Base-by-base conservation (phyloP, 2,329 filamentous ascomycete genomes). In the Dactylonectria macrodidyma region DNA sequence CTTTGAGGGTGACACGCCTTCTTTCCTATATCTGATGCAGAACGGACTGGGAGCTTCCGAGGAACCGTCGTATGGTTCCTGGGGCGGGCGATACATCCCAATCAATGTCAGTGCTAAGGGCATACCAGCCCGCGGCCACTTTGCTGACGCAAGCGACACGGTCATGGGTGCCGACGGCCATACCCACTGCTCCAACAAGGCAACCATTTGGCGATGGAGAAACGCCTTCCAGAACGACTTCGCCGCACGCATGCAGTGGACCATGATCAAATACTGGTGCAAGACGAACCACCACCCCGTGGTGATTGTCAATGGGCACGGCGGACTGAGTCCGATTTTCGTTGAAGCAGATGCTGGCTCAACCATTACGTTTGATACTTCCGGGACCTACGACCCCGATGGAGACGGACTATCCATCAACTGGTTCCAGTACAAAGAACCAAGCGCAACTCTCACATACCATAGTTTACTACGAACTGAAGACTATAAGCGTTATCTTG, bases 1-100 rank as follows among this genome's bases (percentile, higher is more conserved):
- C 59, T 81, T 84, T 30, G 88, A 90, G 71, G 84, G 85, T 22
- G 85, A 86, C 66, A 85, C 84, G 1, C 86, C 85, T 0, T 83
- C 85, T 0, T 84, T 87, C 55, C 78, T 88, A 8, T 86, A 85
- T 78, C 59, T 73, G 2, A 71, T 72, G n/a, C 71, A 72, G 30
- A 73, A 72, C 5, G 71, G 71, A 2, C 70, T 87, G 1, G 81
- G 82, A 41, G 79, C 80, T 7, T 79, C 83, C 0, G 84, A 87
- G 24, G 79, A 81, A 59, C 85, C 85, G 0, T 76, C 81, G 3
- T 87, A 80, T 54, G 85, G 85, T 1, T 83, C 81, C 0, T 87
- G 85, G 85, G 85, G 85, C 19, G 85, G 85, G 0, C 79, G 85
- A 2, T 87, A 86, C 65, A 66, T 78, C 6, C 73, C 70, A 1